phyloP scores from a whole-genome alignment of 805 yeast species.

The Candida khao-thaluensis region DNA sequence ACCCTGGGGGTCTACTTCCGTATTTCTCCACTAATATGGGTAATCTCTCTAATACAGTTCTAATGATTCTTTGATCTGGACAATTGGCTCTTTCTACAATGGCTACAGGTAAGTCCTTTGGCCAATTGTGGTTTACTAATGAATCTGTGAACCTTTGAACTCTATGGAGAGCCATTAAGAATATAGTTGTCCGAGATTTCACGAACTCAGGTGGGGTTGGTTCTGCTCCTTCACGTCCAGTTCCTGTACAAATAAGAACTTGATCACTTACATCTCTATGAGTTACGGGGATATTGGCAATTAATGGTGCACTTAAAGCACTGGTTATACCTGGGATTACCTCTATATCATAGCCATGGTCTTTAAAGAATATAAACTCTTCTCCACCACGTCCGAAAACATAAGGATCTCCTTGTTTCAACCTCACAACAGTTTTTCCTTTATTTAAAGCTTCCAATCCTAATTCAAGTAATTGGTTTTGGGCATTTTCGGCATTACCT shows the following conservation, averaged over 20 bases:
- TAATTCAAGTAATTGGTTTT: conserved; percentile 70
- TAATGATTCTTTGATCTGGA: conserved; percentile 82
- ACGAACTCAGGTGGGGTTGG: conserved; percentile 79
- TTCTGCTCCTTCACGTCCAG: conserved; percentile 82
- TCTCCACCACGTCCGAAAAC: conserved; percentile 97
- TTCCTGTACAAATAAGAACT: conserved; percentile 89
- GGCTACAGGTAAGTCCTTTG: conserved; percentile 69
- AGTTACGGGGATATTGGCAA: conserved; percentile 83
- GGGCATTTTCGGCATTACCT: conserved; percentile 94
- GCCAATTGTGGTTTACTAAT: conserved; percentile 59
- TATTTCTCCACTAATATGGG: conserved; percentile 70
- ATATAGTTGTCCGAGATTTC: conserved; percentile 73
- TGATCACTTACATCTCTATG: conserved; percentile 92
- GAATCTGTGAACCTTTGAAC: conserved; percentile 53
- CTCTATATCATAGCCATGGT: conserved; percentile 65
- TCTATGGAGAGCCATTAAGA: conserved; percentile 87
- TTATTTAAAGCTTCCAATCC: conserved; percentile 63
- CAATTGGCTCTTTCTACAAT: conserved; percentile 90
- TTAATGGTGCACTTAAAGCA: conserved; percentile 83
- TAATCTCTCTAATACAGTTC: conserved; percentile 67
- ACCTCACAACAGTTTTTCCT: conserved; percentile 79
- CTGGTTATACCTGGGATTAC: conserved; percentile 90
- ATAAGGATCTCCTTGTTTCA: conserved; percentile 97
- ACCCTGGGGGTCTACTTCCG: conserved; percentile 92
- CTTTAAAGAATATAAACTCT: conserved; percentile 68